Base-by-base conservation (phyloP, 352 stramenopile species). In the Hyaloperonospora brassicae region DNA sequence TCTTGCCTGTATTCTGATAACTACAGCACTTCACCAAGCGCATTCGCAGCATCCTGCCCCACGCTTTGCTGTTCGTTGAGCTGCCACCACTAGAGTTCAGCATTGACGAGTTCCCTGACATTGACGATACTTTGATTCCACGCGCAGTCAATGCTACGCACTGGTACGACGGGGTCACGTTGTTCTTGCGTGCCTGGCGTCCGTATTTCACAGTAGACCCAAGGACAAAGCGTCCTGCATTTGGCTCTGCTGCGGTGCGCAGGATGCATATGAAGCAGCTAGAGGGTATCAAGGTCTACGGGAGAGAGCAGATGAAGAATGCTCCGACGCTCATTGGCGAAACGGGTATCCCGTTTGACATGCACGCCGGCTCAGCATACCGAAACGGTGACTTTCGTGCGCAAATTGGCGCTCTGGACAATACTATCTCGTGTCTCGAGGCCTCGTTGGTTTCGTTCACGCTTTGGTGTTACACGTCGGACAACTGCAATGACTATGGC, bases 111-210 rank as follows among this genome's bases (percentile, higher is more conserved):
- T 93, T 93, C 54, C 83, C 83, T 1, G 68, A 81, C 9, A 81
- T 93, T 47, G 66, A 79, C 5, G 50, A 68, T 9, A 66, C 57
- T 1, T 56, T 73, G 17, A 62, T 90, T 27, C 78, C 82, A 14
- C 73, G 68, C n/a, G 79, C 77, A 0, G 72, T 89, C n/a, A 93
- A 93, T 39, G 84, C 82, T 4, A 93, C 76, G 9, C 89, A 97
- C 61, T 96, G 86, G 84, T 97, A 96, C 62, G 87, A 97, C 59
- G 84, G 81, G 9, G 72, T 92, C 13, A 96, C 87, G 52, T 64
- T 97, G 6, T 94, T 97, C 47, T 42, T 92, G 14, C 79, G 73
- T 21, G 57, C 52, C 0, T 92, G 79, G 76, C 54, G 70, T 8
- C 65, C 83, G 13, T 90, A 79, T 55, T 89, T 95, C 47, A 83